Evolutionary conservation across 768 basidiomycete genomes (phyloP).

Genomic region (Rhodotorula babjevae): DNA sequence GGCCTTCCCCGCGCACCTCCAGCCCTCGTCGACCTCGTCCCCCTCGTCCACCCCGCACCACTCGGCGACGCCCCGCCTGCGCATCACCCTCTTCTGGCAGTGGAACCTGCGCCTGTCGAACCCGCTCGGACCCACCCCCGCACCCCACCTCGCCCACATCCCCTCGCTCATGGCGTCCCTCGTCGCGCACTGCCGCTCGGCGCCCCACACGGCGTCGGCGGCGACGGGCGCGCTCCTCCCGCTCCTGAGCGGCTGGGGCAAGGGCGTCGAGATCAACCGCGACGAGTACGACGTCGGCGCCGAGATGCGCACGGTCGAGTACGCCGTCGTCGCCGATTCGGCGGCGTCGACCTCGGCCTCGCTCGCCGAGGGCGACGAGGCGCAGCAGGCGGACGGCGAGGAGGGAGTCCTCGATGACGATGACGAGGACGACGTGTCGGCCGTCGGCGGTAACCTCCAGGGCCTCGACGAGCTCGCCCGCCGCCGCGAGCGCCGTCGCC

Average conservation of each 20-base stretch:
- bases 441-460: conserved; percentile 46
- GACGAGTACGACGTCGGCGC: conserved; percentile 1
- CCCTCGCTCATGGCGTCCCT: conserved; percentile 21
- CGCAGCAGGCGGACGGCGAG: too few species aligned
- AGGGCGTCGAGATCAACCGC: conserved; percentile 12
- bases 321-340: conserved; percentile 13
- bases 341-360: neutral
- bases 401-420: neutral
- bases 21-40: neutral
- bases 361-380: neutral
- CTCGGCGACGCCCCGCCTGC: neutral
- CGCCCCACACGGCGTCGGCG: neutral
- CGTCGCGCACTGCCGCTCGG: neutral
- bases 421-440: conserved; percentile 52
- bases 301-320: conserved; percentile 21
- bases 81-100: conserved; percentile 37
- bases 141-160: neutral
- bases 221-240: conserved; percentile 1
- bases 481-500: conserved; percentile 54
- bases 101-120: conserved; percentile 28
- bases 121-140: neutral
- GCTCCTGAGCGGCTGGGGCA: conserved; percentile 7
- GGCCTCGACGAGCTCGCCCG: conserved; percentile 24
- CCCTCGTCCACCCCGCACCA: neutral
- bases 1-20: neutral